Conservation (phyloP, 2,329 filamentous ascomycete genomes). For the Microsporum ferrugineum region DNA sequence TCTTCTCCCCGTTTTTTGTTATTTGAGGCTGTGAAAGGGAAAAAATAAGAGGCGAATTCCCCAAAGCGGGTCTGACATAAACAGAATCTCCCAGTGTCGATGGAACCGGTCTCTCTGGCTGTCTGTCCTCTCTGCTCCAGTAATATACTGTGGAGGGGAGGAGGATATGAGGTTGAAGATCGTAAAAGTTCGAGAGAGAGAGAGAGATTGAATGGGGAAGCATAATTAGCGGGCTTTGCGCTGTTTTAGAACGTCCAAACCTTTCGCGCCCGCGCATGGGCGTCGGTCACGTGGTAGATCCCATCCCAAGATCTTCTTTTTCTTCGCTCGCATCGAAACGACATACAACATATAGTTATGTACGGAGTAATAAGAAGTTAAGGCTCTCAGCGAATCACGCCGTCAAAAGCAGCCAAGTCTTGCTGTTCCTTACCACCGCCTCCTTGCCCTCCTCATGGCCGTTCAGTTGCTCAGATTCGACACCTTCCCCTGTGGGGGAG, state of each 20-base stretch:
- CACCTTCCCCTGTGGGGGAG: too few species aligned
- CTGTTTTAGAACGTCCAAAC: background rate
- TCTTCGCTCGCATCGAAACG: background rate
- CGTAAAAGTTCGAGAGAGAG: background rate
- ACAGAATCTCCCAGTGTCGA: background rate
- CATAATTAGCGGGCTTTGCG: conserved; percentile 1
- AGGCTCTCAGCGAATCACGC: too few species aligned
- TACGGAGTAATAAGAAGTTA: too few species aligned
- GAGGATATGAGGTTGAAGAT: background rate
- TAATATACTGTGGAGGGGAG: background rate
- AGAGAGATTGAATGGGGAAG: background rate
- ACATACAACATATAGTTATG: too few species aligned
- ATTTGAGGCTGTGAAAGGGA: background rate
- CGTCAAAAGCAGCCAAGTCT: too few species aligned
- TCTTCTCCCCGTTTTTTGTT: background rate
- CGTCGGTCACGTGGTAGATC: background rate
- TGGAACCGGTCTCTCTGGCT: background rate
- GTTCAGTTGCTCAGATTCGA: too few species aligned
- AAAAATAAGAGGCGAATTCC: background rate
- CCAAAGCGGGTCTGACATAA: background rate
- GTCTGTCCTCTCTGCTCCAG: background rate
- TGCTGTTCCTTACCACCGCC: too few species aligned
- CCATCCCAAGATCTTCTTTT: background rate
- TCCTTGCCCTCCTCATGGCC: too few species aligned
- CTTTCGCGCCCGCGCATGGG: background rate